phyloP scores from a whole-genome alignment of 345 rosid species.

The Ceriops tagal region DNA sequence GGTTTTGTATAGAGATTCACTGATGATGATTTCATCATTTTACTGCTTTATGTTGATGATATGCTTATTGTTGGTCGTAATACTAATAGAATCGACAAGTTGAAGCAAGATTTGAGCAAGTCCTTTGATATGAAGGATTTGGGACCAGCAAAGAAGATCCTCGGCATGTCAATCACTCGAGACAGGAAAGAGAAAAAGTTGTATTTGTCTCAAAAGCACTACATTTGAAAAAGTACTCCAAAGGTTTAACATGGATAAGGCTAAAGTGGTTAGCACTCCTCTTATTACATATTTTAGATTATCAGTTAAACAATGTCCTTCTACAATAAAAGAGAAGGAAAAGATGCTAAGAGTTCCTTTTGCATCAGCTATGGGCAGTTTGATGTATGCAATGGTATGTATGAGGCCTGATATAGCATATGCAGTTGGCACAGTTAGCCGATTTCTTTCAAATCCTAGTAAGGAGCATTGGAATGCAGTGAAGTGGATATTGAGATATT shows the following conservation, averaged over 20 bases:
- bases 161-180: neutral
- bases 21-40: neutral
- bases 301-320: neutral
- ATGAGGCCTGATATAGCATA: neutral
- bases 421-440: neutral
- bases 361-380: neutral
- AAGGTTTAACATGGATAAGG: neutral
- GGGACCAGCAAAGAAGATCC: neutral
- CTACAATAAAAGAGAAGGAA: neutral
- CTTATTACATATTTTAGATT: neutral
- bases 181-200: neutral
- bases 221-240: neutral
- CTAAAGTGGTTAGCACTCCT: neutral
- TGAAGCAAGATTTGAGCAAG: neutral
- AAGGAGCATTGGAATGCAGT: neutral
- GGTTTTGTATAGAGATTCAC: neutral
- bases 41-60: neutral
- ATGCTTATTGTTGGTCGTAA: neutral
- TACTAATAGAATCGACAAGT: neutral
- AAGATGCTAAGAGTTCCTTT: neutral
- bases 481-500: neutral
- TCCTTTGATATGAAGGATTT: neutral
- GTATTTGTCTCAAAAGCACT: neutral
- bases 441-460: neutral
- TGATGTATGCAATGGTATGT: neutral